Conservation (phyloP, 805 yeast genomes). For the Ogataea pilisensis region DNA sequence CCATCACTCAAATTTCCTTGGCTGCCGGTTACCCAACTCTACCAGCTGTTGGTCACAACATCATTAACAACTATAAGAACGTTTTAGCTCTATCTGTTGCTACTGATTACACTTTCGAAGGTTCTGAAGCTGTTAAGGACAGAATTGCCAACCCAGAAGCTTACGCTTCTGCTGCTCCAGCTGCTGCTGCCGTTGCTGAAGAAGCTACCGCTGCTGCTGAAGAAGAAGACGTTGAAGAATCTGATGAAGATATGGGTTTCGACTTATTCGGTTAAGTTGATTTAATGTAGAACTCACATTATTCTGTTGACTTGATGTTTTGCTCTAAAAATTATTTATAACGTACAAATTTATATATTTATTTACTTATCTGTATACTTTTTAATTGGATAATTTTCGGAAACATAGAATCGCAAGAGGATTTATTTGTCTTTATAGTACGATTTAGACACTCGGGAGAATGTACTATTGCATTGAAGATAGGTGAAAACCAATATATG, state of each 20-base stretch:
- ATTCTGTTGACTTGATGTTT: neutral
- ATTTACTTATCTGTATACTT: no score
- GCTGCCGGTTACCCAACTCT: slow-evolving; percentile 99
- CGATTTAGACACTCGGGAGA: no score
- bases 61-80: slow-evolving; percentile 99
- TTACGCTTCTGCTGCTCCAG: slow-evolving; percentile 99
- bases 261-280: slow-evolving; percentile 94
- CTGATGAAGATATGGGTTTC: slow-evolving; percentile 90
- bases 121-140: slow-evolving; percentile 98
- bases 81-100: slow-evolving; percentile 96
- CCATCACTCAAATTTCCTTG: slow-evolving; percentile 94
- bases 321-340: no score
- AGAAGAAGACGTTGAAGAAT: slow-evolving; percentile 67
- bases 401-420: no score
- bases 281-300: no score
- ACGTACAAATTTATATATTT: no score
- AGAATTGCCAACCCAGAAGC: slow-evolving; percentile 99
- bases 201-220: slow-evolving; percentile 64
- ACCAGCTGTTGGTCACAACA: slow-evolving; percentile 98
- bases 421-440: no score
- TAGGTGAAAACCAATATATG: no score
- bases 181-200: slow-evolving; percentile 74
- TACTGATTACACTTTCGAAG: slow-evolving; percentile 98
- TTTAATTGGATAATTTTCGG: no score
- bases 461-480: no score